Conservation (phyloP, 805 yeast species). For the Barnettozyma botsteinii region DNA sequence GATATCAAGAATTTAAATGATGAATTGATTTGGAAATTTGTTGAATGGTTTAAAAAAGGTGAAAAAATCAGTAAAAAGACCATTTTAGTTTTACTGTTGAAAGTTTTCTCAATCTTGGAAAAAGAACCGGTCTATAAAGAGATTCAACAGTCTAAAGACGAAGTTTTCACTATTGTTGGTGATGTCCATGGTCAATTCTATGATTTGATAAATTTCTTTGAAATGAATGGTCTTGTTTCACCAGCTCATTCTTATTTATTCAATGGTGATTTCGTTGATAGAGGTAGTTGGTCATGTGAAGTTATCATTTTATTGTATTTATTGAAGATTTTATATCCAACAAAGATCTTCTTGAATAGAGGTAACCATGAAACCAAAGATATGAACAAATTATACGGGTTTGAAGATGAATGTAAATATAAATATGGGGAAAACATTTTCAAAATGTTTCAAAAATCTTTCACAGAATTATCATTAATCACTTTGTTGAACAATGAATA, state of each 20-base stretch:
- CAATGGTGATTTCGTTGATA: slow-evolving; percentile 96
- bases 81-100: slow-evolving; percentile 74
- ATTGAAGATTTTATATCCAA: slow-evolving; percentile 72
- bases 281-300: slow-evolving; percentile 98
- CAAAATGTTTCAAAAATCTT: slow-evolving; percentile 79
- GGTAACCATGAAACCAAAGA: slow-evolving; percentile 97
- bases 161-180: slow-evolving; percentile 76
- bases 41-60: slow-evolving; percentile 67
- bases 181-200: slow-evolving; percentile 97
- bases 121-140: slow-evolving; percentile 76
- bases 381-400: slow-evolving; percentile 96
- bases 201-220: slow-evolving; percentile 79
- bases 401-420: slow-evolving; percentile 90
- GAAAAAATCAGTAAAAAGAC: slow-evolving; percentile 73
- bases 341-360: slow-evolving; percentile 67
- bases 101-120: slow-evolving; percentile 57
- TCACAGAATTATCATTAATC: slow-evolving; percentile 81
- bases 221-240: slow-evolving; percentile 64
- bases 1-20: slow-evolving; percentile 33
- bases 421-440: slow-evolving; percentile 80
- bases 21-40: slow-evolving; percentile 58
- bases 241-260: slow-evolving; percentile 68
- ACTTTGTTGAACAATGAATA: slow-evolving; percentile 73
- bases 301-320: slow-evolving; percentile 78
- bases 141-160: slow-evolving; percentile 29